phyloP scores from a whole-genome alignment of 768 basidiomycete genomes.

The Stropharia rugosoannulata region DNA sequence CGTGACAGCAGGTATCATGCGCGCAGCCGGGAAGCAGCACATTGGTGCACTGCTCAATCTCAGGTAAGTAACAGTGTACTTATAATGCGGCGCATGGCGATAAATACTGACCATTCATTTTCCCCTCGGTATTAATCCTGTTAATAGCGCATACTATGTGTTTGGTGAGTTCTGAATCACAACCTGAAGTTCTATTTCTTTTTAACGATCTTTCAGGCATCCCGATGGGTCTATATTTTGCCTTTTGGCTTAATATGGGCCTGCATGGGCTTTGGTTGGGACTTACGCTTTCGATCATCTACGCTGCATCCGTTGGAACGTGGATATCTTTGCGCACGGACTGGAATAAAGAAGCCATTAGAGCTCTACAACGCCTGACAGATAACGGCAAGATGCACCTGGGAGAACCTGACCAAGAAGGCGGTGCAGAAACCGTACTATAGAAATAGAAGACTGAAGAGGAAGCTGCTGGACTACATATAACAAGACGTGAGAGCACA shows the following conservation, averaged over 20 bases:
- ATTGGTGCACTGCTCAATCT: no score
- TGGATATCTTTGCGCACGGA: slow-evolving; percentile 56
- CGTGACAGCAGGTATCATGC: slow-evolving; percentile 70
- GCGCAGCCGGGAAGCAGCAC: slow-evolving; percentile 74
- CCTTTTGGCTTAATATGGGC: slow-evolving; percentile 48
- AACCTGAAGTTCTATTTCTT: no score
- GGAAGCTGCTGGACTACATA: no score
- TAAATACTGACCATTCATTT: slow-evolving; percentile 57
- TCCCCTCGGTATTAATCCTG: neutral
- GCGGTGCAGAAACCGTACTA: no score
- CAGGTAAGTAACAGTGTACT: slow-evolving; percentile 19
- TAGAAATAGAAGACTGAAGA: no score
- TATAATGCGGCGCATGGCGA: slow-evolving; percentile 50
- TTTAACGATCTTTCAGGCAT: slow-evolving; percentile 51
- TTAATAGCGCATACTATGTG: slow-evolving; percentile 65
- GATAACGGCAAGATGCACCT: no score
- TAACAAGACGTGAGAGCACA: no score
- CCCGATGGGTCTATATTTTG: slow-evolving; percentile 75
- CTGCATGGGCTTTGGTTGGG: slow-evolving; percentile 87
- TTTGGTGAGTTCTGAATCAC: slow-evolving; percentile 42
- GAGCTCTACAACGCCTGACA: slow-evolving; percentile 36
- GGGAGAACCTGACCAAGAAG: no score
- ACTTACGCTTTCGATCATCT: slow-evolving; percentile 62
- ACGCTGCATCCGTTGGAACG: slow-evolving; percentile 52
- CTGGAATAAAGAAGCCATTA: slow-evolving; percentile 67